Percentiles rank a stretch among this genome's conserved stretches.
Evolutionary conservation across 495 filamentous ascomycete species (phyloP).

Genomic region (Cetradonia linearis): DNA sequence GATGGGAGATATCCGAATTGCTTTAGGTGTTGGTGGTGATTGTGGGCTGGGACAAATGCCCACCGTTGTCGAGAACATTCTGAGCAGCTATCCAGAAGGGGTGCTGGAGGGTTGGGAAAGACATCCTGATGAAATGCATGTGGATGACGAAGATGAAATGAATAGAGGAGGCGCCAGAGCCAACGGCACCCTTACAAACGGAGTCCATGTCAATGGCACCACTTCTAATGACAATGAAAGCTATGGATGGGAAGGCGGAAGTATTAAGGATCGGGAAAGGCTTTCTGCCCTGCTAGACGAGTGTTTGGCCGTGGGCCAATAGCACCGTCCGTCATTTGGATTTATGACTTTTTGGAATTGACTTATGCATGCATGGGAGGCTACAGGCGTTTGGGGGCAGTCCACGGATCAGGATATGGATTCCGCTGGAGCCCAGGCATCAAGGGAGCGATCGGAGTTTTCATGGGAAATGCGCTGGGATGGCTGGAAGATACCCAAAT

Average conservation of each 20-base stretch:
- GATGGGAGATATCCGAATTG: constrained; percentile 68
- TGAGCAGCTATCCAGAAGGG: constrained; percentile 63
- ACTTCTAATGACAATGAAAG: constrained; percentile 27
- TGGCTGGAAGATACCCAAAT: constrained; percentile 16
- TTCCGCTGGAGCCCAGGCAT: not conserved
- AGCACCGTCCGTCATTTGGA: constrained; percentile 8
- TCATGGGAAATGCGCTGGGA: not conserved
- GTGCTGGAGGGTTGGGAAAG: constrained; percentile 51
- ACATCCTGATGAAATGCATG: constrained; percentile 12
- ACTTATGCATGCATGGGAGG: constrained; percentile 10
- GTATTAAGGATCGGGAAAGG: constrained; percentile 46
- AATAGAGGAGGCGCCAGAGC: constrained; percentile 25
- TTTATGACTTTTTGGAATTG: not conserved
- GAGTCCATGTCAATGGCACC: constrained; percentile 23
- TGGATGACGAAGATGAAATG: constrained; percentile 22
- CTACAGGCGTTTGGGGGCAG: constrained; percentile 4
- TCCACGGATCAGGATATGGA: constrained; percentile 5
- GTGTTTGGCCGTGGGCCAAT: constrained; percentile 42
- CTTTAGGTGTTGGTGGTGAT: constrained; percentile 57
- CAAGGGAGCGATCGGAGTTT: constrained; percentile 1
- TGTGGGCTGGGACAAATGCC: constrained; percentile 69
- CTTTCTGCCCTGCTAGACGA: constrained; percentile 63
- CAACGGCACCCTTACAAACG: constrained; percentile 26
- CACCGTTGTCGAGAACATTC: constrained; percentile 57
- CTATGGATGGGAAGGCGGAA: constrained; percentile 65